Evolutionary conservation across 2,329 filamentous ascomycete genomes (phyloP).

Genomic region (Penicillium sp.): DNA sequence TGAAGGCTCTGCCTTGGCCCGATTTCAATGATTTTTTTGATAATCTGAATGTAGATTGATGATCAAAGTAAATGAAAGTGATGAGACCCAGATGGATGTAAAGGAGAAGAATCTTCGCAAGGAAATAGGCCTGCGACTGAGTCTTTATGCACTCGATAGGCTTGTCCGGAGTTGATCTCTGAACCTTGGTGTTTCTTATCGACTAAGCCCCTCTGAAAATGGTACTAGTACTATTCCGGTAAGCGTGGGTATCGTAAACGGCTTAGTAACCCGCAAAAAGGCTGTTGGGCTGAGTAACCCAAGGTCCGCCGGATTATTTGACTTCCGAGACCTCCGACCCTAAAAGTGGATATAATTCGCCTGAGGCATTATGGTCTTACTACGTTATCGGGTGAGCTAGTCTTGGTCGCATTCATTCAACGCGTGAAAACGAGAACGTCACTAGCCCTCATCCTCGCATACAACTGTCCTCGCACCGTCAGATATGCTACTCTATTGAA

Average conservation of each 20-base stretch:
- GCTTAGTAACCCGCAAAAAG: background rate
- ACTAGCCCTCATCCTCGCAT: background rate
- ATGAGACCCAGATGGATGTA: background rate
- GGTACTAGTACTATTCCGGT: background rate
- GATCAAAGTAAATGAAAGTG: background rate
- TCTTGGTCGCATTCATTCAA: slow-evolving; percentile 2
- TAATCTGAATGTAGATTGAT: background rate
- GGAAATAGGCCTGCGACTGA: background rate
- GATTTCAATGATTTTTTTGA: background rate
- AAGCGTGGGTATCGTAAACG: background rate
- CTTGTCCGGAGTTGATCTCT: background rate
- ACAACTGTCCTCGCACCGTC: background rate
- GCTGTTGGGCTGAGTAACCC: background rate
- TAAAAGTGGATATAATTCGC: background rate
- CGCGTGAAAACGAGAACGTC: background rate
- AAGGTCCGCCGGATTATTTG: slow-evolving; percentile 1
- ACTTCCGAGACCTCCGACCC: background rate
- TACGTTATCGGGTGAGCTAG: slow-evolving; percentile 25
- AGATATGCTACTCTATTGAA: slow-evolving; percentile 29
- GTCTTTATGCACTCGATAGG: background rate
- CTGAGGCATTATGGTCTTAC: slow-evolving; percentile 13
- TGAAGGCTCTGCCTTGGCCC: slow-evolving; percentile 15
- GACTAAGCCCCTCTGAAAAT: background rate
- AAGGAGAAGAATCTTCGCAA: background rate
- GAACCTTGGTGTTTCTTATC: slow-evolving; percentile 6